Base-by-base conservation (phyloP, 768 basidiomycete species). In the Leccinum longicurvipes region DNA sequence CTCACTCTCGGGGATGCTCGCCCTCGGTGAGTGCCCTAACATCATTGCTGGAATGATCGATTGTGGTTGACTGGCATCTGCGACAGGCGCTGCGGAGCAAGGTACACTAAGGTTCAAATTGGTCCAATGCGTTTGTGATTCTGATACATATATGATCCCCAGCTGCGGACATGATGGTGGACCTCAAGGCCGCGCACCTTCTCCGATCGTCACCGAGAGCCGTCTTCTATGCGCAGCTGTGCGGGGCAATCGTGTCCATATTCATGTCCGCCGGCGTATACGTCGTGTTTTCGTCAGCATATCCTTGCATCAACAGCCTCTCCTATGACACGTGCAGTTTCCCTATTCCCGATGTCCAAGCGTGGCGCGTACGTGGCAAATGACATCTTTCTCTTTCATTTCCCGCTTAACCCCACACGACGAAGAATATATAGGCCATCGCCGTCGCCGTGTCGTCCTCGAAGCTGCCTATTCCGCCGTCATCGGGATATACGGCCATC, bases 331-430 rank as follows among this genome's bases (percentile, higher is more conserved):
- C 29, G 15, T 55, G 53, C 29, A 54, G 52, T 32, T 55, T 55
- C 53, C 54, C 39, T 24, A 55, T 55, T 23, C 41, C 39, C 29
- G 54, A 55, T 19, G 52, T 31, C 14, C 39, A 55, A 25, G 53
- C 53, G 14, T 44, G 39, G 54, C 39, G 41, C 8, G 53, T 39
- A 55, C 29, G 53, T n/a, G 27, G 2, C 15, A 29, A 11, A 36
- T 36, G 17, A 24, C 3, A 11, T 28, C 2, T 9, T 7, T 7
- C 32, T 34, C 32, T 36, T 36, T n/a, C 9, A n/a, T 9, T n/a
- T 36, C n/a, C 36, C 36, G n/a, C 36, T 9, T 36, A 36, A 36
- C 17, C n/a, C 36, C n/a, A 9, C 9, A 48, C 17, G 48, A 15
- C 23, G 25, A 14, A 24, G 10, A 23, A 31, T 31, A 36, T n/a